Conservation (phyloP, 768 basidiomycete species). For the Podaxis pistillaris region DNA sequence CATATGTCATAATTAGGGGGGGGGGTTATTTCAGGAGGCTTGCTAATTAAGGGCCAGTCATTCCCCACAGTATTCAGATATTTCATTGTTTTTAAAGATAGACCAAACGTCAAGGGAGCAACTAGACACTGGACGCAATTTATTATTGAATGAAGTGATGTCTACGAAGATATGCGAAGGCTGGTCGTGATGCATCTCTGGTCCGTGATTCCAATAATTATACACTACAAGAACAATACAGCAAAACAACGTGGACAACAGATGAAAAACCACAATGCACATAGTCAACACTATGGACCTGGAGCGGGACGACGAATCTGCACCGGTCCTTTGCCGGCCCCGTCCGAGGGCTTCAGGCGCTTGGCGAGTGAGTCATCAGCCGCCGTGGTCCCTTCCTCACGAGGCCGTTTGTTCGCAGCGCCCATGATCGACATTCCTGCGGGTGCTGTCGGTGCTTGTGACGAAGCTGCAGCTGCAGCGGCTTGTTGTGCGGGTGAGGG, state of each 20-base stretch:
- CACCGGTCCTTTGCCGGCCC: slow-evolving; percentile 20
- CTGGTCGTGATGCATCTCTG: neutral
- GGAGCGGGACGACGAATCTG: slow-evolving; percentile 21
- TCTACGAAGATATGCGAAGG: slow-evolving; percentile 7
- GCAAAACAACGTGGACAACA: slow-evolving; percentile 9
- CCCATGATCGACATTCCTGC: slow-evolving; percentile 59
- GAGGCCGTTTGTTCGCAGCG: slow-evolving; percentile 61
- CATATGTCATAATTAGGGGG: no score
- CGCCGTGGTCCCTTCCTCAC: slow-evolving; percentile 48
- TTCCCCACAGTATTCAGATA: no score
- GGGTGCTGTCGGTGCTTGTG: slow-evolving; percentile 22
- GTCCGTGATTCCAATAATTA: slow-evolving; percentile 9
- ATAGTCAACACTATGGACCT: slow-evolving; percentile 14
- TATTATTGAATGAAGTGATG: slow-evolving; percentile 4
- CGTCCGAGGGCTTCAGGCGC: slow-evolving; percentile 58
- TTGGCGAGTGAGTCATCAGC: slow-evolving; percentile 63
- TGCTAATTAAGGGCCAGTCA: no score
- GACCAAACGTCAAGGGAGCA: neutral
- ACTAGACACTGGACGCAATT: neutral
- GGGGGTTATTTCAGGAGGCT: no score
- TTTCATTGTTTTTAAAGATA: neutral
- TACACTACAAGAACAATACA: slow-evolving; percentile 15
- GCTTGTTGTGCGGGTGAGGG: slow-evolving; percentile 15
- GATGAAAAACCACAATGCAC: slow-evolving; percentile 9
- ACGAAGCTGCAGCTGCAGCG: slow-evolving; percentile 23